Base-by-base conservation (phyloP, 257 asterid genomes). In the Avicennia marina region DNA sequence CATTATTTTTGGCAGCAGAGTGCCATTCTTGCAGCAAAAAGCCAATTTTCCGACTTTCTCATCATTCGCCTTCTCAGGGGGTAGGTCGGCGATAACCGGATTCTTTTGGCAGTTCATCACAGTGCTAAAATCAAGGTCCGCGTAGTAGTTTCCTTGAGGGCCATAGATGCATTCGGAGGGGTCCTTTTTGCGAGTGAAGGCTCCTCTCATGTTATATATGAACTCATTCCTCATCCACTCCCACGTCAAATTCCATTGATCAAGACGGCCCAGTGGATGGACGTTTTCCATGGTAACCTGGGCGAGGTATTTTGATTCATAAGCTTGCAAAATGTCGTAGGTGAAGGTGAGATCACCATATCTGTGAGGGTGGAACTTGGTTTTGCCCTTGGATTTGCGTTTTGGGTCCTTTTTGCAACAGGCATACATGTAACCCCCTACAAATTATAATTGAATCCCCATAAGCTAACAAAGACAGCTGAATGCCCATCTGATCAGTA, bases 171-270 rank as follows among this genome's bases (percentile, higher is more conserved):
- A 91, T 0, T 74, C 93, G 6, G 90, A 74, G 62, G 96, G 84
- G 29, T 87, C 94, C 55, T 55, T 83, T 29, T 63, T 62, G 72
- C 72, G 95, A 4, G 95, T 81, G 70, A 69, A 83, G 5, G 98
- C 98, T 7, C 96, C 98, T 6, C 63, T 69, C 95, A 91, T 91
- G 43, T 32, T 59, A 75, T 79, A n/a, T 12, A 91, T 87, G 75
- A 91, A 91, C 65, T 87, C 98, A 57, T 78, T 85, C 24, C 89
- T 60, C 98, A 87, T 87, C 98, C 96, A 91, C 11, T 91, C 93
- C 98, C 98, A 91, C 0, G 96, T 85, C 17, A 91, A 56, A 65
- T 91, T 91, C 98, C 98, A 91, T 10, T 80, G 95, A 66, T 91
- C 96, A 0, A 91, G 85, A 33, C 98, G 95, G 15, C 98, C 96